Base-by-base conservation (phyloP, 1,139 yeast species). In the Pichia inconspicua region DNA sequence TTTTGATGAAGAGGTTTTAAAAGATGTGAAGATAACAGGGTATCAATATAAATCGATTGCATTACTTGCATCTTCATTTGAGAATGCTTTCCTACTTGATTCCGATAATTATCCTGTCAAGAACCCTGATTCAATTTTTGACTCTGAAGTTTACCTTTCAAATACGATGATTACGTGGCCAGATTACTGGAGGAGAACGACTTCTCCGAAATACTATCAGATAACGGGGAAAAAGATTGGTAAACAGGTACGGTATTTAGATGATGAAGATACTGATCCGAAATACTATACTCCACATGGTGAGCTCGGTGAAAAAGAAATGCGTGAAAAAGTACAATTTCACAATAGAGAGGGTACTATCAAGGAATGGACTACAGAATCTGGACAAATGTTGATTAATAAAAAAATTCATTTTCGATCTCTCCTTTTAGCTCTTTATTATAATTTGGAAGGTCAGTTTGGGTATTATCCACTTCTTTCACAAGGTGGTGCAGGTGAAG, bases 401-500 rank as follows among this genome's bases (percentile, higher is more conserved):
- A 80, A 78, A 56, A 67, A 74, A 1, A 64, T 65, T 15, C 84
- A 79, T 55, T 63, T 72, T 42, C 72, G 69, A 48, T 73, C 82
- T 0, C 61, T 80, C 42, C 63, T 78, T 40, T 63, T 80, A 30
- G 69, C 79, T 5, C 63, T 79, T 27, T 80, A 79, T 62, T 80
- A 80, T 59, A 80, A 80, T 58, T 66, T 77, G 4, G 76, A 70
- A 62, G 85, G 85, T 0, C 84, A 84, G 11, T 56, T 72, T 27
- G 71, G 69, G 50, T 80, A 77, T 59, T 79, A 79, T 57, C 80
- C 84, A 10, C 61, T 80, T 44, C 64, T 80, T 55, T 73, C 83
- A 0, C 84, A 79, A 61, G 84, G 84, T 8, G 72, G 80, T 9
- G 84, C 84, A 2, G 85, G 84, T 19, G 84, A 80, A 64, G 85